phyloP scores from a whole-genome alignment of 495 filamentous ascomycete species.

The Haplographium delicatum region DNA sequence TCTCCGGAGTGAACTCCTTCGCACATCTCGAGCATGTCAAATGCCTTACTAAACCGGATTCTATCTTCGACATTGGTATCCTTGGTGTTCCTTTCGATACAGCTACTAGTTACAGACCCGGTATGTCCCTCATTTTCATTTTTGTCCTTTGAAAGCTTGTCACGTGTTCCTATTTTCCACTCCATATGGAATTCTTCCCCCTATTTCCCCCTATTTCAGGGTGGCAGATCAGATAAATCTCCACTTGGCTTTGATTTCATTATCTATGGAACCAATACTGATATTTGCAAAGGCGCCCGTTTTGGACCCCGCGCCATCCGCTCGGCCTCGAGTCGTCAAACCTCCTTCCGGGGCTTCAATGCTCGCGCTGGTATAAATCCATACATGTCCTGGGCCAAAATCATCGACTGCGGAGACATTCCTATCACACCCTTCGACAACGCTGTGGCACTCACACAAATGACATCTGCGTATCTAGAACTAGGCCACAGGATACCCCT shows the following conservation, averaged over 20 bases:
- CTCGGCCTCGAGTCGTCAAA: slow-evolving; percentile 69
- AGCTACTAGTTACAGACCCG: slow-evolving; percentile 72
- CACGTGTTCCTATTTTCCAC: slow-evolving; percentile 26
- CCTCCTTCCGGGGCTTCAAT: slow-evolving; percentile 70
- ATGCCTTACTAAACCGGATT: slow-evolving; percentile 63
- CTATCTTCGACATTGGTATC: slow-evolving; percentile 71
- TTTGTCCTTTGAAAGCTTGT: slow-evolving; percentile 23
- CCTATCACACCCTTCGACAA: slow-evolving; percentile 65
- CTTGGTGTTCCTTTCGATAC: slow-evolving; percentile 83
- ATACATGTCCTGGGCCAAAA: slow-evolving; percentile 43
- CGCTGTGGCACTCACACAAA: slow-evolving; percentile 61
- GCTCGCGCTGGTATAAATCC: slow-evolving; percentile 72
- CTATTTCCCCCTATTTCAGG: background rate
- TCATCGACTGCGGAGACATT: slow-evolving; percentile 74
- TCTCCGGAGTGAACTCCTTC: slow-evolving; percentile 74
- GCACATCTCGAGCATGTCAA: slow-evolving; percentile 71
- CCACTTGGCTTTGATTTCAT: too few relatives aligned
- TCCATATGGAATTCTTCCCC: background rate
- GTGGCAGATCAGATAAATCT: too few relatives aligned
- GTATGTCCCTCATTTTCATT: slow-evolving; percentile 33
- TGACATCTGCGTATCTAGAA: slow-evolving; percentile 35
- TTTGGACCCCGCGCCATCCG: slow-evolving; percentile 82
- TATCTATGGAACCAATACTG: slow-evolving; percentile 26
- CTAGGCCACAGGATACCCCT: slow-evolving; percentile 32
- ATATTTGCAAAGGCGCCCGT: slow-evolving; percentile 57